Percentiles rank a stretch among this genome's conserved stretches.
Evolutionary conservation across 1,284 basidiomycete genomes (phyloP).

Genomic region (Stereum hirsutum): DNA sequence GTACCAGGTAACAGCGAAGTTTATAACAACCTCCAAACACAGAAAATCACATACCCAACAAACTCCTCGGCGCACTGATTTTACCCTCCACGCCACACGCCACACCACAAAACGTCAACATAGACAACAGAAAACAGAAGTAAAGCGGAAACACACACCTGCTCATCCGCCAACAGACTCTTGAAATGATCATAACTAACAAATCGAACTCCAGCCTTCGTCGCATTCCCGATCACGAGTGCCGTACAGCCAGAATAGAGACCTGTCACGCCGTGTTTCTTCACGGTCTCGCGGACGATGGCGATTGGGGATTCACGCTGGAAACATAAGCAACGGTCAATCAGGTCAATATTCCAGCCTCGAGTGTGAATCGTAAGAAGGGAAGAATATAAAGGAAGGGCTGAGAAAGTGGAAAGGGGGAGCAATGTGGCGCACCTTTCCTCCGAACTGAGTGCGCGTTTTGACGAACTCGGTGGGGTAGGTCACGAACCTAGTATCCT

Average conservation of each 20-base stretch:
- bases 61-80: slow-evolving; percentile 76
- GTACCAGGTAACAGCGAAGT: slow-evolving; percentile 1
- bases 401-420: background rate
- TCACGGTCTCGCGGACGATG: slow-evolving; percentile 65
- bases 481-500: slow-evolving; percentile 56
- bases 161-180: slow-evolving; percentile 67
- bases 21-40: too few species aligned
- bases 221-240: slow-evolving; percentile 81
- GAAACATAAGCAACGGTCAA: background rate
- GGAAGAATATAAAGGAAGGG: background rate
- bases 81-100: slow-evolving; percentile 58
- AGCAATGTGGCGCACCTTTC: slow-evolving; percentile 40
- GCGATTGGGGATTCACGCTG: slow-evolving; percentile 60
- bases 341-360: background rate
- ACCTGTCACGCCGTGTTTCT: slow-evolving; percentile 64
- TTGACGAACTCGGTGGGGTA: slow-evolving; percentile 94
- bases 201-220: slow-evolving; percentile 93
- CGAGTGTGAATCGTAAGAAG: background rate
- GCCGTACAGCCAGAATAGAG: slow-evolving; percentile 86
- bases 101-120: too few species aligned
- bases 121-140: background rate
- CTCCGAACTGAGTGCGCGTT: slow-evolving; percentile 74
- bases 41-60: slow-evolving; percentile 50
- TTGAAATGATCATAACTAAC: slow-evolving; percentile 95
- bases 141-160: slow-evolving; percentile 40